Conservation (phyloP, 2,329 filamentous ascomycete genomes). For the Exophiala calicioides region DNA sequence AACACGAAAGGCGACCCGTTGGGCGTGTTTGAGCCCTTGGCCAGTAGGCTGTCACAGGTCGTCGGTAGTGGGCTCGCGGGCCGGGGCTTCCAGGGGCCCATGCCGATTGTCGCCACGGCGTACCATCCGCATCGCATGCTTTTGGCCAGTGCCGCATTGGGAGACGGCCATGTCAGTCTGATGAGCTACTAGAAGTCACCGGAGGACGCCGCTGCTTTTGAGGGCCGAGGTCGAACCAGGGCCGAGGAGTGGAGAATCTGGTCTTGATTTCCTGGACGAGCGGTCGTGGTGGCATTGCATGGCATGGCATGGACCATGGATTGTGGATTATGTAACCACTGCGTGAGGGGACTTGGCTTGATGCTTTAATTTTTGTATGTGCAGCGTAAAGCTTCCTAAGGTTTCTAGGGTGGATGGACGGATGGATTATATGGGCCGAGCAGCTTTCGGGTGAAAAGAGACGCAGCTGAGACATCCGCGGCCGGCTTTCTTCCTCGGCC, state of each 20-base stretch:
- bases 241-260: no score
- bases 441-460: no score
- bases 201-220: neutral
- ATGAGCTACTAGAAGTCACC: constrained; percentile 16
- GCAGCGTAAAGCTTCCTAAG: no score
- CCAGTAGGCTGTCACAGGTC: constrained; percentile 26
- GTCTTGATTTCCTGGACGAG: neutral
- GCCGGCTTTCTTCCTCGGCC: no score
- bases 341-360: no score
- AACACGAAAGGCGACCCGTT: constrained; percentile 81
- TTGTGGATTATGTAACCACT: no score
- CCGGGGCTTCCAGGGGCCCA: constrained; percentile 71
- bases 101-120: constrained; percentile 85
- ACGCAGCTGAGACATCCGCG: no score
- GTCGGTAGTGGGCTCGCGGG: constrained; percentile 22
- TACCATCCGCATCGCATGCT: constrained; percentile 96
- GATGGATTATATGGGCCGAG: no score
- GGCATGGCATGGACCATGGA: neutral
- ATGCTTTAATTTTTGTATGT: no score
- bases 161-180: constrained; percentile 81
- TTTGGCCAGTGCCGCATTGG: constrained; percentile 80
- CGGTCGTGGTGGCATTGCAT: neutral
- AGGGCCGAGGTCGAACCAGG: no score
- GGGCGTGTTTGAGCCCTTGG: constrained; percentile 67
- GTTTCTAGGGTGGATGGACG: no score